Percentiles rank a stretch among this genome's conserved stretches.
phyloP scores from a whole-genome alignment of 2,329 filamentous ascomycete species.

The Diplodia scrobiculata region DNA sequence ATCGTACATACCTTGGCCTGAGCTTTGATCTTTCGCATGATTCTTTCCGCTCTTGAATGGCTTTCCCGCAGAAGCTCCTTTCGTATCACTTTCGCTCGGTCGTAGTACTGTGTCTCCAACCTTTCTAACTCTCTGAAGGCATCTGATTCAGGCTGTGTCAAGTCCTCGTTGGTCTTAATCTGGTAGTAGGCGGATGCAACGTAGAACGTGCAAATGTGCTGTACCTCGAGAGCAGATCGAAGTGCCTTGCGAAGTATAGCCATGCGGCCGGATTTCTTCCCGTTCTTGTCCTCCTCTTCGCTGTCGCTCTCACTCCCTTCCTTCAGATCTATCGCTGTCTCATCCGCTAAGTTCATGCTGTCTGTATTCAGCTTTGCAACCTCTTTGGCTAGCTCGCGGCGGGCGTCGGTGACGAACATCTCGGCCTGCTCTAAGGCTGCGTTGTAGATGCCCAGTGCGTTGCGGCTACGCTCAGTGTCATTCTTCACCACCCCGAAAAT shows the following conservation, averaged over 20 bases:
- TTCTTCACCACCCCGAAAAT: slow-evolving; percentile 73
- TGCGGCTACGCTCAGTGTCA: slow-evolving; percentile 54
- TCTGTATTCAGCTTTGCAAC: slow-evolving; percentile 42
- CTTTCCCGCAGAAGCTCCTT: slow-evolving; percentile 71
- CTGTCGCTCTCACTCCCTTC: slow-evolving; percentile 37
- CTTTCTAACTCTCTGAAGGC: slow-evolving; percentile 68
- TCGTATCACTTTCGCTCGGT: slow-evolving; percentile 74
- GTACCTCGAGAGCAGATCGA: slow-evolving; percentile 72
- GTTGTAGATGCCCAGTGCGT: slow-evolving; percentile 72
- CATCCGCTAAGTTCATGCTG: slow-evolving; percentile 38
- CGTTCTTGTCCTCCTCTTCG: slow-evolving; percentile 43
- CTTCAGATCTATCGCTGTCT: slow-evolving; percentile 31
- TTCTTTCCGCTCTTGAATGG: slow-evolving; percentile 60
- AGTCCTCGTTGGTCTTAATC: slow-evolving; percentile 69
- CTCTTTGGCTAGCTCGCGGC: slow-evolving; percentile 62
- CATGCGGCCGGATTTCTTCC: slow-evolving; percentile 51
- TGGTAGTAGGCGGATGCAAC: slow-evolving; percentile 81
- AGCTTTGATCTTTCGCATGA: slow-evolving; percentile 62
- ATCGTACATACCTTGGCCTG: slow-evolving; percentile 30
- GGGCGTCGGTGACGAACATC: slow-evolving; percentile 63
- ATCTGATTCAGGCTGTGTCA: slow-evolving; percentile 67
- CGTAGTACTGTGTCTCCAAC: slow-evolving; percentile 72
- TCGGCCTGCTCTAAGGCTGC: slow-evolving; percentile 48
- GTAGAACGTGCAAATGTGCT: slow-evolving; percentile 83
- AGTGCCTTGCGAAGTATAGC: slow-evolving; percentile 66